Conservation (phyloP, 345 rosid genomes). For the Schrenkiella parvula region DNA sequence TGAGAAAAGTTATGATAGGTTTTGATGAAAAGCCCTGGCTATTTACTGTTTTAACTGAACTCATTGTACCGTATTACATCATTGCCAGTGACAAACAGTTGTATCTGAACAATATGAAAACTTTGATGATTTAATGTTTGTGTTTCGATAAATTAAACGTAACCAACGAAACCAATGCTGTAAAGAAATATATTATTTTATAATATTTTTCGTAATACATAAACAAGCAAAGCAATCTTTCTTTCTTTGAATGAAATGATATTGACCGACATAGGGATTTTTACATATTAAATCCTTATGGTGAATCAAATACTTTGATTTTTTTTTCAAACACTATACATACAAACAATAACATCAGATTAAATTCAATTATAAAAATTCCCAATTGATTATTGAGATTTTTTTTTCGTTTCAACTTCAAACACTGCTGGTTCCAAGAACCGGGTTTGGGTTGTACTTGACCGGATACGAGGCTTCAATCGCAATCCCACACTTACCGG, state of each 20-base stretch:
- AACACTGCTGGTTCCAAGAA: slow-evolving; percentile 42
- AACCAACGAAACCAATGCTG: background rate
- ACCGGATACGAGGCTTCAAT: slow-evolving; percentile 70
- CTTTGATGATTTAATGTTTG: background rate
- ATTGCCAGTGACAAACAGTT: background rate
- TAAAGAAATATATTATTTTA: slow-evolving; percentile 22
- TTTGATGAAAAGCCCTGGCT: too few relatives aligned
- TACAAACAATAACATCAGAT: slow-evolving; percentile 17
- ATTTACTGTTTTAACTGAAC: background rate
- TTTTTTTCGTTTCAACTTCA: slow-evolving; percentile 21
- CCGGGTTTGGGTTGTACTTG: slow-evolving; percentile 54
- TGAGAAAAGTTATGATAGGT: too few relatives aligned
- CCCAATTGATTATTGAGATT: background rate
- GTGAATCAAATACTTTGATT: slow-evolving; percentile 13
- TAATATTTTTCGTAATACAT: slow-evolving; percentile 13
- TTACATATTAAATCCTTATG: slow-evolving; percentile 6
- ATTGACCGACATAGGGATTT: slow-evolving; percentile 23
- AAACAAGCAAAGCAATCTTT: slow-evolving; percentile 8
- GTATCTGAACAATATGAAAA: background rate
- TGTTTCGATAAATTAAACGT: background rate
- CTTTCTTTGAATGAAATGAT: slow-evolving; percentile 1
- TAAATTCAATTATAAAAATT: slow-evolving; percentile 2
- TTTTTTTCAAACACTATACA: slow-evolving; percentile 19
- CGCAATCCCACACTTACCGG: slow-evolving; percentile 86
- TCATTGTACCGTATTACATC: background rate